A percentile compares a stretch with the other conserved stretches of the same genome.
These are phyloP conservation scores for Nannochloropsis gaditana DNA, from an alignment of 108 stramenopile genomes.

Conservation along the genomic window DNA sequence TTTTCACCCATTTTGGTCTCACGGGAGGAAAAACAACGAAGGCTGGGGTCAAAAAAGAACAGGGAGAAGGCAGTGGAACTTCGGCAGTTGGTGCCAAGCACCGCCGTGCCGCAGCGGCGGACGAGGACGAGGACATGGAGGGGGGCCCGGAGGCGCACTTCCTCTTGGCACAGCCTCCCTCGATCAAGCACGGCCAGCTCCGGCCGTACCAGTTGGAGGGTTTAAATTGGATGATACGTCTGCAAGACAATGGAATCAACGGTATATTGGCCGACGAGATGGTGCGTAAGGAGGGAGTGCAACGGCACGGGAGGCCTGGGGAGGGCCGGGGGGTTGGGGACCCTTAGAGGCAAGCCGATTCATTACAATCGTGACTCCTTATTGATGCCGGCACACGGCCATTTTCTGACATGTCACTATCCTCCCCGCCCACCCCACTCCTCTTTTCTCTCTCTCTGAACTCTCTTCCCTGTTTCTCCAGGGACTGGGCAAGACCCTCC, in stretches of 20 bases:
- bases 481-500: constrained; percentile 82
- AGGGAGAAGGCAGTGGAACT: neutral
- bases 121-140: constrained; percentile 11
- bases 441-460: constrained; percentile 59
- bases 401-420: neutral
- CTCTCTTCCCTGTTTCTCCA: neutral
- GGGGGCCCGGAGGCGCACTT: constrained; percentile 45
- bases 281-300: constrained; percentile 18
- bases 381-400: neutral
- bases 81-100: constrained; percentile 21
- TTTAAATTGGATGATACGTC: constrained; percentile 59
- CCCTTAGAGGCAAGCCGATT: neutral
- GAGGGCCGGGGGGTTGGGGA: constrained; percentile 20
- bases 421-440: neutral
- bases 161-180: constrained; percentile 75
- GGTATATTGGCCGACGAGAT: constrained; percentile 59
- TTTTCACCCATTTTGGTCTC: constrained; percentile 53
- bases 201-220: constrained; percentile 57
- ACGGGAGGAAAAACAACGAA: neutral
- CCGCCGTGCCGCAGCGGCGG: constrained; percentile 20
- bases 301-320: neutral
- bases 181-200: constrained; percentile 63
- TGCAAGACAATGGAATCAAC: constrained; percentile 57
- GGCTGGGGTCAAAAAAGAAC: constrained; percentile 5
- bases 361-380: neutral